phyloP scores from a whole-genome alignment of 1,284 basidiomycete genomes.

The Chalciporus sp. region DNA sequence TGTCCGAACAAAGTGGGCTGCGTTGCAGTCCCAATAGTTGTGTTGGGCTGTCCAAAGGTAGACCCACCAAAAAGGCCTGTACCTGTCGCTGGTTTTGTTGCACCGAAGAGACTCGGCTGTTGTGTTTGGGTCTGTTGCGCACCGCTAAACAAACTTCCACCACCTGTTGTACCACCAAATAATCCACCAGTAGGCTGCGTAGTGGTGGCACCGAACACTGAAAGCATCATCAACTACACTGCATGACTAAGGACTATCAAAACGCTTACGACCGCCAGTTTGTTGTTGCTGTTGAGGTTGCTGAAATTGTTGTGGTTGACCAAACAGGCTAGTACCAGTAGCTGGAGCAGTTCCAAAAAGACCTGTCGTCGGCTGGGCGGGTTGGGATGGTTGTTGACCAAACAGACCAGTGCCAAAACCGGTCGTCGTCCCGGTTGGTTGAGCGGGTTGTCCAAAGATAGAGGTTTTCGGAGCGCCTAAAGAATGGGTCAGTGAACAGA shows the following conservation, averaged over 20 bases:
- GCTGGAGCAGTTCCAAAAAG: conserved; percentile 38
- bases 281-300: conserved; percentile 39
- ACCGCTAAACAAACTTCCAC: conserved; percentile 53
- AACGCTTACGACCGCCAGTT: conserved; percentile 33
- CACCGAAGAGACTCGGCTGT: conserved; percentile 40
- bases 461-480: conserved; percentile 45
- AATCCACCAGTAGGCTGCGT: conserved; percentile 33
- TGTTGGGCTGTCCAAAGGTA: conserved; percentile 38
- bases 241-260: neutral
- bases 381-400: conserved; percentile 35
- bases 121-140: conserved; percentile 37
- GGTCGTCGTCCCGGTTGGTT: conserved; percentile 30
- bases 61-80: conserved; percentile 28
- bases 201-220: conserved; percentile 30
- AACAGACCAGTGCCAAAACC: conserved; percentile 32
- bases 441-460: conserved; percentile 41
- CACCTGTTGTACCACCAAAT: conserved; percentile 35
- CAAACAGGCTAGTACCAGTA: conserved; percentile 39
- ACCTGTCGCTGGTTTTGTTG: conserved; percentile 34
- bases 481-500: conserved; percentile 4
- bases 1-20: conserved; percentile 46
- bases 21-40: conserved; percentile 32
- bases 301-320: conserved; percentile 37
- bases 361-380: conserved; percentile 35
- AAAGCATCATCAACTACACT: conserved; percentile 9